Evolutionary conservation across 129 eudicot genomes (phyloP), one percentile per base, ranked within the genome.

Genomic region (Helianthus tuberosus): DNA sequence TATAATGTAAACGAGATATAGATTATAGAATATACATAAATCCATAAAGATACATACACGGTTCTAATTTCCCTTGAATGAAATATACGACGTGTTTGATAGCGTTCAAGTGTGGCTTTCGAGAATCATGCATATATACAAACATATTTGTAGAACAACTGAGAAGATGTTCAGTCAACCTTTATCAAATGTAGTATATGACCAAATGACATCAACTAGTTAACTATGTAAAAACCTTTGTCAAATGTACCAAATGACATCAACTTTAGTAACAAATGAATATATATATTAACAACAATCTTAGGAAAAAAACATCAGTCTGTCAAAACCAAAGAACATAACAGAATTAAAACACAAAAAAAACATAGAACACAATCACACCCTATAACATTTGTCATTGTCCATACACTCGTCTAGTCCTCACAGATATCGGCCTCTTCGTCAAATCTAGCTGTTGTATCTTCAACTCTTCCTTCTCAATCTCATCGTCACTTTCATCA

Each of bases 341-440:
- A 15, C 46, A 60, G 8, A 77, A 69, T 61, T 61, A 46, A 32
- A 58, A 77, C 13, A 48, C 2, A 62, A 23, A 14, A 15, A 50
- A 48, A 17, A 25, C 41, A 52, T 54, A 3, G 9, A 46, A n/a
- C 25, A 48, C 47, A 68, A 6, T 8, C 9, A 23, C 64, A 66
- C 50, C 41, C 8, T 55, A 5, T 59, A 3, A 59, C 65, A 59
- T 11, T 51, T 54, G 73, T 79, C 76, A 79, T 39, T 50, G 43
- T 35, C 65, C 68, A 80, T 62, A 77, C 53, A 76, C 81, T 69
- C 84, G 63, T 81, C 74, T 84, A 15, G 86, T 84, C 80, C 92
- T 91, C 74, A 82, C 90, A 13, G 96, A 91, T 16, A 84, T 74
- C 29, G 86, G 92, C 84, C 52, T 82, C 64, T 72, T 79, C 27